These are phyloP conservation scores for Nemania diffusa DNA, from an alignment of 2,329 filamentous ascomycete species.

Conservation along the genomic window DNA sequence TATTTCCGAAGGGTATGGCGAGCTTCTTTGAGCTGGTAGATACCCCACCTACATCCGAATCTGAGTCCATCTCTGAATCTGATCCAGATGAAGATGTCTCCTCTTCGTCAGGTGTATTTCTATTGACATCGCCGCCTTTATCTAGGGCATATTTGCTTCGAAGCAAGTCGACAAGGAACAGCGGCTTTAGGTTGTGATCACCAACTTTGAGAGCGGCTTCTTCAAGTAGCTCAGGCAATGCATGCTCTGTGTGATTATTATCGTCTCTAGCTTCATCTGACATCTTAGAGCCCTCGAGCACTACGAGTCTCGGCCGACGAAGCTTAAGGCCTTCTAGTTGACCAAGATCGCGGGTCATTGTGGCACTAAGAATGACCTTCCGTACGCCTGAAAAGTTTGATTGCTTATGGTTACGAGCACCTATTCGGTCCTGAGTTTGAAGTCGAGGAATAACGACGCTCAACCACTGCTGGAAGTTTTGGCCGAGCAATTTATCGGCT, in stretches of 20 bases:
- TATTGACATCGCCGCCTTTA: conserved; percentile 34
- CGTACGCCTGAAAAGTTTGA: conserved; percentile 67
- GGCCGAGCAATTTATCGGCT: conserved; percentile 88
- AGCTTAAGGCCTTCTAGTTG: conserved; percentile 80
- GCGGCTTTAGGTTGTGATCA: conserved; percentile 77
- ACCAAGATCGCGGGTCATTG: conserved; percentile 87
- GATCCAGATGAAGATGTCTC: conserved; percentile 52
- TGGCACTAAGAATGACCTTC: conserved; percentile 90
- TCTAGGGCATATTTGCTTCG: conserved; percentile 61
- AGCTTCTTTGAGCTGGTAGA: neutral
- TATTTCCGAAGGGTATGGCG: neutral
- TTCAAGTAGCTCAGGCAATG: conserved; percentile 69
- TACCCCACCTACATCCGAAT: conserved; percentile 37
- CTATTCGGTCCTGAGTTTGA: conserved; percentile 58
- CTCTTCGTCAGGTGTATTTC: conserved; percentile 37
- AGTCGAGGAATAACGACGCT: conserved; percentile 74
- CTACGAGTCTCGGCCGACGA: conserved; percentile 77
- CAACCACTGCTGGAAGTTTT: conserved; percentile 94
- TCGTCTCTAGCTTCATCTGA: conserved; percentile 46
- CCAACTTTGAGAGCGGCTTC: conserved; percentile 76
- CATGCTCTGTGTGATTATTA: conserved; percentile 59
- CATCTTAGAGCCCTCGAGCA: conserved; percentile 69
- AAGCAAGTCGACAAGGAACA: conserved; percentile 85
- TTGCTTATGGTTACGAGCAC: conserved; percentile 64
- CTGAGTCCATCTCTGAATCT: conserved; percentile 51